These are phyloP conservation scores for Clavispora vitiphila DNA, from an alignment of 805 yeast genomes.

Conservation along the genomic window DNA sequence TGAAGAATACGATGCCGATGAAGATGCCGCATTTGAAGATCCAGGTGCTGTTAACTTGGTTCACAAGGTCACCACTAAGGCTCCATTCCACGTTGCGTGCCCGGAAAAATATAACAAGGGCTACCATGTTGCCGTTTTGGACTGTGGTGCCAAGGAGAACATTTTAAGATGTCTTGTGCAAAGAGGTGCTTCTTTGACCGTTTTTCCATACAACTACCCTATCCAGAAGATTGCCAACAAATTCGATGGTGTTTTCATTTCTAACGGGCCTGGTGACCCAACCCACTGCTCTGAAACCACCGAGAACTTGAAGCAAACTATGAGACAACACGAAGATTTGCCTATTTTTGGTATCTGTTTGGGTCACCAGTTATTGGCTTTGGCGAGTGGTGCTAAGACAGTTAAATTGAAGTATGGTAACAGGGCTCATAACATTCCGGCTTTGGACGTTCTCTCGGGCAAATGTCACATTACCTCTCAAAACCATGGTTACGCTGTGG, in stretches of 20 bases:
- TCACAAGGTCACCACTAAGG: constrained; percentile 89
- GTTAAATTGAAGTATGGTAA: constrained; percentile 94
- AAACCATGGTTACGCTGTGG: constrained; percentile 98
- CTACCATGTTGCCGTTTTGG: constrained; percentile 83
- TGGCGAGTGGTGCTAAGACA: constrained; percentile 93
- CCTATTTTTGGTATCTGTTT: constrained; percentile 97
- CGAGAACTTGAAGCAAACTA: constrained; percentile 62
- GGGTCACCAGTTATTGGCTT: constrained; percentile 94
- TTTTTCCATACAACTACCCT: constrained; percentile 94
- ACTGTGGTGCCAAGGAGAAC: constrained; percentile 98
- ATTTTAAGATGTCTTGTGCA: constrained; percentile 88
- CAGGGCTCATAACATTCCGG: constrained; percentile 98
- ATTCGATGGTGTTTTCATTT: constrained; percentile 91
- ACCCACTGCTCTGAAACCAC: constrained; percentile 82
- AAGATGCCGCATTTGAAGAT: constrained; percentile 84
- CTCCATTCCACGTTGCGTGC: constrained; percentile 84
- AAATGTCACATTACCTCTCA: constrained; percentile 97
- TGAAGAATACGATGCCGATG: constrained; percentile 86
- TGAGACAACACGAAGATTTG: constrained; percentile 56
- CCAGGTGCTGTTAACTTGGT: constrained; percentile 90
- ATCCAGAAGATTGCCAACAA: constrained; percentile 84
- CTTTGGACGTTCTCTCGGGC: constrained; percentile 83
- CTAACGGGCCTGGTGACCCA: constrained; percentile 98
- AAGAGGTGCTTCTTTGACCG: constrained; percentile 95
- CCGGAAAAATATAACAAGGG: constrained; percentile 49